Base-by-base conservation (phyloP, 2,329 filamentous ascomycete species). In the Arthrobotrys conoides region DNA sequence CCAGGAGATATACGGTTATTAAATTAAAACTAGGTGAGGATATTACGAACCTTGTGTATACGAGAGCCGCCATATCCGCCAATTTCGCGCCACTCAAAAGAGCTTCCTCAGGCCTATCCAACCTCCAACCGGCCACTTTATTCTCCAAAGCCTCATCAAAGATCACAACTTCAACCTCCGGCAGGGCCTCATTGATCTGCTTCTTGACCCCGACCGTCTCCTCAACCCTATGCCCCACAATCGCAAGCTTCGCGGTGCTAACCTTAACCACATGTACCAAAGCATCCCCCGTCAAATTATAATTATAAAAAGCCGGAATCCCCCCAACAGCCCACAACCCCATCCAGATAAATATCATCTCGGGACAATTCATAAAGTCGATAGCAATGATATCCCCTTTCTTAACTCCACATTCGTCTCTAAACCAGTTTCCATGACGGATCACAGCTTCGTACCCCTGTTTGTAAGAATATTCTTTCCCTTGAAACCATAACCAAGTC, bases 261-360 rank as follows among this genome's bases (percentile, higher is more conserved):
- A 90, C 89, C 80, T 87, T 88, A 53, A 96, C 86, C 81, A 92
- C 95, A 84, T 97, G 93, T 2, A 89, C 84, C 79, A 97, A 86
- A 0, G 93, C 87, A 30, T 91, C 89, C 12, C 90, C 91, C 0
- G 88, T 87, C 61, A 97, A 86, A 83, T 96, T 96, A 85, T 94
- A 95, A 84, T 97, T 97, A 85, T 97, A 91, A 81, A 96, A 93
- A 0, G 93, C 93, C 0, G 93, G 93, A 71, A 90, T 90, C 0
- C 92, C 93, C 10, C 94, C 94, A 75, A 97, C 90, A 33, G 91
- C 90, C 93, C 93, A 97, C 36, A 97, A 85, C 0, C 91, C 93
- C 69, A 94, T 86, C 87, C 91, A 89, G 8, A 96, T 80, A 83
- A 94, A 92, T 30, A 95, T 82, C 82, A 93, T 95, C 2, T 88